Evolutionary conservation across 2,329 filamentous ascomycete genomes (phyloP), one percentile per base, ranked within the genome.

Genomic region (Herpotrichia juniperi): DNA sequence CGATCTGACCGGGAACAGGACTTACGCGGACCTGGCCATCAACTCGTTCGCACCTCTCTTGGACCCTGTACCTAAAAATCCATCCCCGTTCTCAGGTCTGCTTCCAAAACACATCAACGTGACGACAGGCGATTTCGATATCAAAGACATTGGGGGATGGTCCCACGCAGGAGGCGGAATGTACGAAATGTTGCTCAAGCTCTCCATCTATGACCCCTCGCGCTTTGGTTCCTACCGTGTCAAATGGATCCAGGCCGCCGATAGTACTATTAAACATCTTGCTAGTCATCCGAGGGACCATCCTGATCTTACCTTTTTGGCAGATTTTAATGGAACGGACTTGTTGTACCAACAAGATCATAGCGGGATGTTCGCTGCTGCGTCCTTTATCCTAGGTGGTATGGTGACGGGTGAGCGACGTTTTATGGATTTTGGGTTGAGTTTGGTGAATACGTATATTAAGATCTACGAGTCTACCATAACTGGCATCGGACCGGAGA

Each of bases 141-240:
- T 54, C 28, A 32, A 45, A 1, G 50, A 45, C 19, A 52, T 59
- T 34, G 65, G 63, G 11, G 62, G 66, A 37, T 69, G 66, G 65
- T 53, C 50, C 12, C 50, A 53, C 30, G 39, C 45, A 4, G 50
- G 50, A 4, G 50, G 50, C 39, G 50, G 50, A 7, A n/a, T 66
- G 39, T 69, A 69, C 51, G 63, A 70, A 40, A 68, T 68, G 42
- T 53, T 68, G 2, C 35, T 69, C 26, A 70, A 70, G 50, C 58
- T 60, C 2, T 68, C 68, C 32, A 46, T 67, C 22, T 68, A 70
- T 54, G 58, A 70, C 42, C 54, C 48, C 10, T 31, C 40, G 3
- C 44, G 35, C 7, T 70, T 63, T 31, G 42, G 32, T 2, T 26
- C 22, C 2, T 64, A 67, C 43, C 56, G 64, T 3, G 54, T 63